Conservation (phyloP, 73 alveolate species). For the Stentor roeselii region DNA sequence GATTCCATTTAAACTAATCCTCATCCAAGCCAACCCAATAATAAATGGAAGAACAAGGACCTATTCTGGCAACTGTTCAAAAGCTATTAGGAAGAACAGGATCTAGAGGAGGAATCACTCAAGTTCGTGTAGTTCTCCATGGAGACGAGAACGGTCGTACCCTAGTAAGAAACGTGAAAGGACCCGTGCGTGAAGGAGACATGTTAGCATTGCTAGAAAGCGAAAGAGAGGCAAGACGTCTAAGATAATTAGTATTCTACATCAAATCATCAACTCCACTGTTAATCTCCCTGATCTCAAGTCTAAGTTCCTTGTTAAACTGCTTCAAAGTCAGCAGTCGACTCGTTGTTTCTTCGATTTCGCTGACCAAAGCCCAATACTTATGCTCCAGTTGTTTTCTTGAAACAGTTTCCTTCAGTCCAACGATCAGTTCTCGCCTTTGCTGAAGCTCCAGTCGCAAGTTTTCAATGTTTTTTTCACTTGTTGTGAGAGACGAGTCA, state of each 20-base stretch:
- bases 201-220: slow-evolving; percentile 95
- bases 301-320: not conserved
- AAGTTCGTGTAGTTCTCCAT: slow-evolving; percentile 89
- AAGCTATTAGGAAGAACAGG: slow-evolving; percentile 62
- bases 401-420: not conserved
- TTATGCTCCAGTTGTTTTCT: not conserved
- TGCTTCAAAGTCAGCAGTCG: not conserved
- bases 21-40: too few species aligned
- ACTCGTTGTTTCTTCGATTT: not conserved
- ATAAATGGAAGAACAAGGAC: too few species aligned
- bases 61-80: slow-evolving; percentile 43
- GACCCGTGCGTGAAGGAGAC: slow-evolving; percentile 96
- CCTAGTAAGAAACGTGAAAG: slow-evolving; percentile 96
- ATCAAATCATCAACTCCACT: too few species aligned
- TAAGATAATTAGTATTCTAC: too few species aligned
- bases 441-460: not conserved
- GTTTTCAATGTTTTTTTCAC: not conserved
- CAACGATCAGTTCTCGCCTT: not conserved
- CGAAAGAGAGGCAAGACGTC: slow-evolving; percentile 98
- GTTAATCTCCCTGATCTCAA: too few species aligned
- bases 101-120: slow-evolving; percentile 98
- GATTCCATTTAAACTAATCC: too few species aligned
- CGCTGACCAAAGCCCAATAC: slow-evolving; percentile 5
- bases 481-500: not conserved
- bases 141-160: slow-evolving; percentile 69